Conservation (phyloP, 1,284 basidiomycete genomes). For the Somion occarium region DNA sequence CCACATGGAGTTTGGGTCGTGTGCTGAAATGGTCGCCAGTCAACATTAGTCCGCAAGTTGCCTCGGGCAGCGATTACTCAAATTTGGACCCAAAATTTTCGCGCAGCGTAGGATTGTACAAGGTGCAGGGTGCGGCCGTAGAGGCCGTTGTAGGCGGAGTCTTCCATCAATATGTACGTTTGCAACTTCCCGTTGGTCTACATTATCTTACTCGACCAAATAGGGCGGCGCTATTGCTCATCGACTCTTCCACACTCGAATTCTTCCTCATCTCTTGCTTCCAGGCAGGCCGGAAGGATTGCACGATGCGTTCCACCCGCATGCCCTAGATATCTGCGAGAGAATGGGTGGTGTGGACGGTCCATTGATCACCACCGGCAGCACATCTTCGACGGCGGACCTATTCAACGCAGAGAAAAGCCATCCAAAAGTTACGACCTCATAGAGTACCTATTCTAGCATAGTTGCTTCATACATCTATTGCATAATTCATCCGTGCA, state of each 20-base stretch:
- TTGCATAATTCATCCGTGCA: neutral
- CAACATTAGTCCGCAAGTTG: slow-evolving; percentile 18
- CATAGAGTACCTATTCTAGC: neutral
- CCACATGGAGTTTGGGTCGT: slow-evolving; percentile 64
- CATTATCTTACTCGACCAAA: slow-evolving; percentile 2
- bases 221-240: slow-evolving; percentile 62
- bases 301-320: slow-evolving; percentile 44
- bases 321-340: slow-evolving; percentile 39
- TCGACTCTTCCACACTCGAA: slow-evolving; percentile 60
- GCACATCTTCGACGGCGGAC: neutral
- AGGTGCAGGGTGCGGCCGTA: slow-evolving; percentile 71
- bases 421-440: neutral
- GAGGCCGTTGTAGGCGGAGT: slow-evolving; percentile 74
- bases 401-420: neutral
- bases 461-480: neutral
- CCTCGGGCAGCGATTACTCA: slow-evolving; percentile 10
- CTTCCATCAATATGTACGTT: slow-evolving; percentile 72
- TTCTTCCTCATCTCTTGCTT: slow-evolving; percentile 53
- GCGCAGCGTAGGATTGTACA: slow-evolving; percentile 61
- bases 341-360: slow-evolving; percentile 43
- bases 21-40: slow-evolving; percentile 66
- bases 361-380: slow-evolving; percentile 11
- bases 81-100: slow-evolving; percentile 31
- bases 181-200: neutral
- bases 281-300: slow-evolving; percentile 41